A percentile compares a stretch with the other conserved stretches of the same genome.
phyloP scores from a whole-genome alignment of 768 basidiomycete species.

The Podaxis sp. region DNA sequence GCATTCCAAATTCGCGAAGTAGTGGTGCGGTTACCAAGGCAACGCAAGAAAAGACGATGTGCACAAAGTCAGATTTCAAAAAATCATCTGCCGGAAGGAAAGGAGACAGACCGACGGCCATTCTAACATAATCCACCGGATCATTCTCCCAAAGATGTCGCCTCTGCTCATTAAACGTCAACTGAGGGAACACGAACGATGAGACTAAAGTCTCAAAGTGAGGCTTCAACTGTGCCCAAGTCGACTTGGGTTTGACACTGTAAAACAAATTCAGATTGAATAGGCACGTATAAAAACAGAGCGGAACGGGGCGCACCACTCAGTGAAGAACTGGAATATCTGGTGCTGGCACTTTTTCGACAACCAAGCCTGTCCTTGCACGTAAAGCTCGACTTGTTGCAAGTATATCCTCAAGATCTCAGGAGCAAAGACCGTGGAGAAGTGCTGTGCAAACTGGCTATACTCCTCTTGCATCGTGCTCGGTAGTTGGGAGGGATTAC shows the following conservation, averaged over 20 bases:
- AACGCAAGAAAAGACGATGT: not conserved
- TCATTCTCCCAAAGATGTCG: conserved; percentile 76
- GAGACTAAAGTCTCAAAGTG: conserved; percentile 77
- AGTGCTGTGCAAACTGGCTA: conserved; percentile 68
- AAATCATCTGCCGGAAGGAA: not conserved
- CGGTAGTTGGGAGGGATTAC: conserved; percentile 85
- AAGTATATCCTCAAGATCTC: conserved; percentile 84
- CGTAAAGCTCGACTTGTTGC: conserved; percentile 62
- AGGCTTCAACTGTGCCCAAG: conserved; percentile 83
- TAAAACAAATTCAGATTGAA: not conserved
- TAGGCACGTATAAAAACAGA: not conserved
- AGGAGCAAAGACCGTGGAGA: conserved; percentile 74
- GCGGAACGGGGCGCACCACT: conserved; percentile 56
- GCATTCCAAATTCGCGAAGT: not conserved
- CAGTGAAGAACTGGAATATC: conserved; percentile 80
- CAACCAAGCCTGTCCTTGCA: conserved; percentile 73
- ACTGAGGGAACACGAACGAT: conserved; percentile 80
- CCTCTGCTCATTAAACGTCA: conserved; percentile 69
- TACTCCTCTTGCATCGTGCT: conserved; percentile 67
- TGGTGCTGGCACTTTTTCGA: conserved; percentile 82
- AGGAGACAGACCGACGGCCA: conserved; percentile 55
- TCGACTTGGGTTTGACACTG: conserved; percentile 91
- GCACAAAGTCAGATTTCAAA: not conserved
- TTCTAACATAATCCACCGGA: conserved; percentile 77
- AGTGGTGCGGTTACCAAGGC: conserved; percentile 1